These are phyloP conservation scores for Trichosporon coremiiforme DNA, from an alignment of 1,284 basidiomycete species.

Conservation along the genomic window DNA sequence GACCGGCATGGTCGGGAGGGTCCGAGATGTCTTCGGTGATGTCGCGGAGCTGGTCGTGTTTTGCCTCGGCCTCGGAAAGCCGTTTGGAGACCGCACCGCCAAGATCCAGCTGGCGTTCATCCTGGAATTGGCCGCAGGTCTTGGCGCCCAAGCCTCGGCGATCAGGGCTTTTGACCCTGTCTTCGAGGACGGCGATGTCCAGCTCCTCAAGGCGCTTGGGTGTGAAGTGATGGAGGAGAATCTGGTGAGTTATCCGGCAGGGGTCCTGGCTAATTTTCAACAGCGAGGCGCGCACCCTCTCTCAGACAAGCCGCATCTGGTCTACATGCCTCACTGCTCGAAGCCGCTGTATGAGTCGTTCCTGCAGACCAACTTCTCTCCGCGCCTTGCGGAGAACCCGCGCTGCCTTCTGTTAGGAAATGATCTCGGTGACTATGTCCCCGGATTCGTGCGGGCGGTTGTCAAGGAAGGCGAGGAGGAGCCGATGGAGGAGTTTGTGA, in stretches of 20 bases:
- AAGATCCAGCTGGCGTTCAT: slow-evolving; percentile 52
- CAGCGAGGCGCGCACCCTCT: slow-evolving; percentile 40
- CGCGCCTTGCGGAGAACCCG: slow-evolving; percentile 25
- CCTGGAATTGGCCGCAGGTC: slow-evolving; percentile 25
- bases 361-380: slow-evolving; percentile 39
- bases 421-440: slow-evolving; percentile 49
- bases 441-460: slow-evolving; percentile 32
- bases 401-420: slow-evolving; percentile 47
- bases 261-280: slow-evolving; percentile 8
- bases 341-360: slow-evolving; percentile 49
- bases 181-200: slow-evolving; percentile 43
- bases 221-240: slow-evolving; percentile 41
- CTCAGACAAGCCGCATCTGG: slow-evolving; percentile 34
- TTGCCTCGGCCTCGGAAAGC: slow-evolving; percentile 50
- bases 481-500: slow-evolving; percentile 39
- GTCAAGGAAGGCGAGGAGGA: not conserved
- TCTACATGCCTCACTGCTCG: slow-evolving; percentile 52
- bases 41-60: slow-evolving; percentile 31
- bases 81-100: slow-evolving; percentile 46
- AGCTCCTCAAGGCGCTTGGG: slow-evolving; percentile 34
- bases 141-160: slow-evolving; percentile 22
- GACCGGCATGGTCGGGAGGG: slow-evolving; percentile 29
- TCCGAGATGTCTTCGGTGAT: not conserved
- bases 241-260: slow-evolving; percentile 30
- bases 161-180: slow-evolving; percentile 48